Base-by-base conservation (phyloP, 371 early-diverging fungal species). In the Nosema muscidifuracis region DNA sequence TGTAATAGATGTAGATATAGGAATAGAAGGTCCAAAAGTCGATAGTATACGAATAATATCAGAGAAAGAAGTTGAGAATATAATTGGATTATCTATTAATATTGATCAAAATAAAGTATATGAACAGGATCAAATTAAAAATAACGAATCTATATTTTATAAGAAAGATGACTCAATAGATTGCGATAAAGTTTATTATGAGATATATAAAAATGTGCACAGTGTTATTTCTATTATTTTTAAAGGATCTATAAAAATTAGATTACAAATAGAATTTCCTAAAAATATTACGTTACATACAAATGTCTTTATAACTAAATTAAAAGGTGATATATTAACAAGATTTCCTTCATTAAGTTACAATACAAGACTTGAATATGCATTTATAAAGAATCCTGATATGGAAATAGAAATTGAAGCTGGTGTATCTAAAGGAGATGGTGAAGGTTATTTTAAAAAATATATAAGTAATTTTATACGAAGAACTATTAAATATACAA, bases 321-420 rank as follows among this genome's bases (percentile, higher is more conserved):
- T 82, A 31, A 60, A 76, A 65, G 80, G 80, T 38, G 51, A 79
- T 18, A 38, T 80, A 26, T 26, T 82, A 22, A 26, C 80, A 0
- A 67, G 76, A 57, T n/a, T 78, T n/a, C 82, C 82, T 28, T 71
- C 82, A 0, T 66, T 74, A 40, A 72, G 67, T 61, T 80, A 82
- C 43, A 61, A 68, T 34, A 82, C 82, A 57, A 34, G 82, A 53
- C 76, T 74, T 51, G 82, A 82, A 60, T 71, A 68, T 65, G 47
- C 68, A 10, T 82, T 82, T 71, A 20, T 76, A 31, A 66, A 34
- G 16, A 71, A 77, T 30, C 80, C 80, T 13, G 63, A 65, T 15
- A 72, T 82, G 56, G 66, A 77, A 38, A 71, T 82, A n/a, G 31
- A 65, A 0, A 70, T 79, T 6, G 74, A 74, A 6, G 70, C 77